Percentiles rank a stretch among this genome's conserved stretches.
Conservation (phyloP, 176 grass and related monocot species). For the Pontederia crassipes region DNA sequence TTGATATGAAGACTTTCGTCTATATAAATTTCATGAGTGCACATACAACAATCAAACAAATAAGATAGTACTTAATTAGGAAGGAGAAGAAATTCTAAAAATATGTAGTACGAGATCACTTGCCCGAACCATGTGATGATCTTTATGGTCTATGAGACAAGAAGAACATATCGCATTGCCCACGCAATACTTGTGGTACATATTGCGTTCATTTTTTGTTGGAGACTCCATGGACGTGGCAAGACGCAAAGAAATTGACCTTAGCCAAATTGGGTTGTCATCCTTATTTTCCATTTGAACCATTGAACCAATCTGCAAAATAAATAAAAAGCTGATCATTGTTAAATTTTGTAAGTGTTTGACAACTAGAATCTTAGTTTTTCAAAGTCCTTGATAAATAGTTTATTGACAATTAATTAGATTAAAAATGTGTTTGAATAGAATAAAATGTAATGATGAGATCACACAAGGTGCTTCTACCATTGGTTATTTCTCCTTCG, state of each 20-base stretch:
- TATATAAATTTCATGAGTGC: constrained; percentile 3
- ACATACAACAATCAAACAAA: not conserved
- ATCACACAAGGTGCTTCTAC: too few species aligned
- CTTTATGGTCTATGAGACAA: constrained; percentile 39
- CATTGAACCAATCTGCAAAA: too few species aligned
- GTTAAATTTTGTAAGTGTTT: too few species aligned
- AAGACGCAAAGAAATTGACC: constrained; percentile 51
- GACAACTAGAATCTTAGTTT: too few species aligned
- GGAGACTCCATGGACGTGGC: constrained; percentile 35
- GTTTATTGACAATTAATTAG: too few species aligned
- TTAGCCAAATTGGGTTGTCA: constrained; percentile 39
- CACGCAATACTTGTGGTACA: constrained; percentile 50
- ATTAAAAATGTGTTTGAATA: too few species aligned
- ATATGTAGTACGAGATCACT: not conserved
- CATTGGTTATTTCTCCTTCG: too few species aligned
- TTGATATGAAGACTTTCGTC: constrained; percentile 69
- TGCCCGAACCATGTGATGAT: constrained; percentile 61
- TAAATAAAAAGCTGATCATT: too few species aligned
- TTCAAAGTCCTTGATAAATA: too few species aligned
- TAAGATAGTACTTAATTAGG: too few species aligned
- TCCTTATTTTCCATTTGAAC: too few species aligned
- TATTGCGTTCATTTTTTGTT: constrained; percentile 78
- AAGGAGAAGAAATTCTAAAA: not conserved
- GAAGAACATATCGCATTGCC: constrained; percentile 48
- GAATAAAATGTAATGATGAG: too few species aligned